Conservation (phyloP, 179 eudicot genomes). For the Beta lomatogona region DNA sequence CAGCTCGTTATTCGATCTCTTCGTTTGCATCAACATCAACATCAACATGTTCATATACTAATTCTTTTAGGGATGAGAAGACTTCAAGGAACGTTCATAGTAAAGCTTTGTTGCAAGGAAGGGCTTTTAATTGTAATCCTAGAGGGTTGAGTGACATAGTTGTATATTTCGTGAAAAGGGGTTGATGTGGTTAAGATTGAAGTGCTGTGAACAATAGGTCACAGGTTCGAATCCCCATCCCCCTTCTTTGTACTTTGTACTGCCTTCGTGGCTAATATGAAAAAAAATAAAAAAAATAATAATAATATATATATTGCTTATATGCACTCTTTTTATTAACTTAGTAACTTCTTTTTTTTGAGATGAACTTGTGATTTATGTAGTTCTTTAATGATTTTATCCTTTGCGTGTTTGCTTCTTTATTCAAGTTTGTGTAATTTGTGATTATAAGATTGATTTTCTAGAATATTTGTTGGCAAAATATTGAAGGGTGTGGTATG, state of each 20-base stretch:
- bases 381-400: neutral
- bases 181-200: slow-evolving; percentile 16
- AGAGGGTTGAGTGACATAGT: slow-evolving; percentile 25
- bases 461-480: too few species aligned
- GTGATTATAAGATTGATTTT: too few species aligned
- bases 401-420: too few species aligned
- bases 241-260: too few species aligned
- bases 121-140: slow-evolving; percentile 30
- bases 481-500: too few species aligned
- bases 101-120: slow-evolving; percentile 27
- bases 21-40: slow-evolving; percentile 26
- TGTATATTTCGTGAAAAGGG: slow-evolving; percentile 25
- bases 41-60: slow-evolving; percentile 21
- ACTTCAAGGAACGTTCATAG: slow-evolving; percentile 19
- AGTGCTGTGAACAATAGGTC: too few species aligned
- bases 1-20: slow-evolving; percentile 26
- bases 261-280: too few species aligned
- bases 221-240: too few species aligned
- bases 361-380: neutral
- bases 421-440: too few species aligned
- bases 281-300: too few species aligned
- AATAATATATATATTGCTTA: too few species aligned
- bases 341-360: neutral
- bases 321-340: too few species aligned
- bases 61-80: slow-evolving; percentile 22